phyloP scores from a whole-genome alignment of 495 filamentous ascomycete genomes.

The Pseudoneurospora amorphoporcata region DNA sequence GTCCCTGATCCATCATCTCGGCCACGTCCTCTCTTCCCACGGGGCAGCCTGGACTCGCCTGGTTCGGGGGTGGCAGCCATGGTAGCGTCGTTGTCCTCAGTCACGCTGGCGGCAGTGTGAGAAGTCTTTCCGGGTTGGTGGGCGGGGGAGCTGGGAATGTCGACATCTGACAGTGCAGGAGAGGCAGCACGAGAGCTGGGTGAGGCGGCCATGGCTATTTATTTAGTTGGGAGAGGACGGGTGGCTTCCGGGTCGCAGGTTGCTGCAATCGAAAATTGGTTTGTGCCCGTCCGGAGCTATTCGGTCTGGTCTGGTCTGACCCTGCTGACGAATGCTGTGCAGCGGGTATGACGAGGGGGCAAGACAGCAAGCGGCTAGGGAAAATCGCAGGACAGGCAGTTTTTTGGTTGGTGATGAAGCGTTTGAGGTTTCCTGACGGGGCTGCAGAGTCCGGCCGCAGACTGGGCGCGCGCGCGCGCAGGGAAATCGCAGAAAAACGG shows the following conservation, averaged over 20 bases:
- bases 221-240: neutral
- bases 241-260: neutral
- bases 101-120: conserved; percentile 11
- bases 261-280: neutral
- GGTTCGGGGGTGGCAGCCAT: conserved; percentile 26
- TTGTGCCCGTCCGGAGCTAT: neutral
- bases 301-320: neutral
- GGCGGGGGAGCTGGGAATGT: conserved; percentile 21
- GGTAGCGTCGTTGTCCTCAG: conserved; percentile 26
- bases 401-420: neutral
- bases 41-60: conserved; percentile 14
- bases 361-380: neutral
- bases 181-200: conserved; percentile 16
- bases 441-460: neutral
- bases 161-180: conserved; percentile 19
- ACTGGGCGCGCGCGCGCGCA: neutral
- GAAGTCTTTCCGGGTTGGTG: neutral
- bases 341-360: neutral
- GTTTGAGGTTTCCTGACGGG: neutral
- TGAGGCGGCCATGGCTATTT: conserved; percentile 22
- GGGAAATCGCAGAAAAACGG: neutral
- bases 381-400: neutral
- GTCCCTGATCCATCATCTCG: conserved; percentile 20
- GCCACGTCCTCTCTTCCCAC: conserved; percentile 21
- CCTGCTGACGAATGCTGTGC: neutral